phyloP scores from a whole-genome alignment of 1,284 basidiomycete genomes.

The Apiotrichum mycotoxinovorans region DNA sequence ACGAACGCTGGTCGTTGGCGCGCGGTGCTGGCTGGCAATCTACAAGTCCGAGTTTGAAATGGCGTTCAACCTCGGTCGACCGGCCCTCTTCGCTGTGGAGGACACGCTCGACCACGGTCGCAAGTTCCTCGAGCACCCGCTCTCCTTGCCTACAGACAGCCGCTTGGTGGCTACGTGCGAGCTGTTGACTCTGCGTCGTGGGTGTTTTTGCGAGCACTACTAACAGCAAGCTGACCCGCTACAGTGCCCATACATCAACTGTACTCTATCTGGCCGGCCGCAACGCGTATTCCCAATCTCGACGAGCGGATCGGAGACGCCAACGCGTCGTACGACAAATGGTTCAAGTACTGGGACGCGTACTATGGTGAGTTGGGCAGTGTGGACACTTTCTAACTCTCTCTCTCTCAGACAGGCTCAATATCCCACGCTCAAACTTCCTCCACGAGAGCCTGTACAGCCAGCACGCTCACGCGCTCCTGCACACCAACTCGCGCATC shows the following conservation, averaged over 20 bases:
- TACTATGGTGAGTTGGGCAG: slow-evolving; percentile 25
- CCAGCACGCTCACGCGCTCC: slow-evolving; percentile 21
- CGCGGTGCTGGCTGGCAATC: slow-evolving; percentile 76
- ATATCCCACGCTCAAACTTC: slow-evolving; percentile 11
- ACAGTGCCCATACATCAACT: slow-evolving; percentile 41
- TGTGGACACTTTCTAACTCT: too few species aligned
- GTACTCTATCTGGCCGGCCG: slow-evolving; percentile 31
- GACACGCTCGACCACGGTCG: slow-evolving; percentile 76
- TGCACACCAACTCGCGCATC: slow-evolving; percentile 34
- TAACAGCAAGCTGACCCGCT: background rate
- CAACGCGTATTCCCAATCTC: slow-evolving; percentile 32
- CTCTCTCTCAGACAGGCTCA: slow-evolving; percentile 4
- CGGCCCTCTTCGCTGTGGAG: slow-evolving; percentile 79
- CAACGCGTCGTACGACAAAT: slow-evolving; percentile 35
- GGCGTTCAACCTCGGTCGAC: slow-evolving; percentile 62
- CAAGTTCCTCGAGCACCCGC: slow-evolving; percentile 71
- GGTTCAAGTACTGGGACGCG: slow-evolving; percentile 47
- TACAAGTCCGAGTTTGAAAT: slow-evolving; percentile 75
- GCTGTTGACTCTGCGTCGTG: slow-evolving; percentile 36
- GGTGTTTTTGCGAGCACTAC: slow-evolving; percentile 1
- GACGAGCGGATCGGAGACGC: slow-evolving; percentile 40
- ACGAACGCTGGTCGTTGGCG: slow-evolving; percentile 67
- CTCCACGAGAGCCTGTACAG: slow-evolving; percentile 17
- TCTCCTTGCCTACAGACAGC: slow-evolving; percentile 84
- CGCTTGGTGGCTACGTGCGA: slow-evolving; percentile 75